These are phyloP conservation scores for Mortierella sp. DNA, from an alignment of 371 early-diverging fungal genomes.

Conservation along the genomic window DNA sequence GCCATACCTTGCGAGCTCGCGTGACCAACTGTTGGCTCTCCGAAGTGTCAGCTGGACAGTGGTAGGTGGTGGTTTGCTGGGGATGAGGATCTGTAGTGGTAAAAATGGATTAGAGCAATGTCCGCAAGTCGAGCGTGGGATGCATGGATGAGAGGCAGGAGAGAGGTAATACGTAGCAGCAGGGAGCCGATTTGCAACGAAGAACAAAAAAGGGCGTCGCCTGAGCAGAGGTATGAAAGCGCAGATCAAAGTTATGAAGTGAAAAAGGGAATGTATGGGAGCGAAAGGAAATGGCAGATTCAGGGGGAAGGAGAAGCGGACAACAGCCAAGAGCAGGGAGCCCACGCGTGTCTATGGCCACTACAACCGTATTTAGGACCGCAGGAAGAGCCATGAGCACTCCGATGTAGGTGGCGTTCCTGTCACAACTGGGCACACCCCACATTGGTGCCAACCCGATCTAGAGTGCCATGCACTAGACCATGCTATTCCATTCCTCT, in stretches of 20 bases:
- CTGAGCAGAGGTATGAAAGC: neutral
- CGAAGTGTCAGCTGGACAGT: too few species aligned
- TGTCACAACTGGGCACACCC: too few species aligned
- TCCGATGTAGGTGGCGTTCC: too few species aligned
- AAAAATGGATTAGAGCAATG: neutral
- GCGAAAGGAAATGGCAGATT: neutral
- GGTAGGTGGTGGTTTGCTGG: neutral
- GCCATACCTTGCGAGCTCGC: too few species aligned
- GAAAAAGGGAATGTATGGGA: slow-evolving; percentile 2
- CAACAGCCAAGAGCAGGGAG: neutral
- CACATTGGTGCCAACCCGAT: too few species aligned
- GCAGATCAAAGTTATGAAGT: neutral
- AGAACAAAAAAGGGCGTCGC: neutral
- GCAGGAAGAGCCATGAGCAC: too few species aligned
- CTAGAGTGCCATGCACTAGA: too few species aligned
- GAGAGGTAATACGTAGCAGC: neutral
- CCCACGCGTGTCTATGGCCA: neutral
- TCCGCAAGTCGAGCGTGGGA: neutral
- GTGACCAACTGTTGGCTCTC: too few species aligned
- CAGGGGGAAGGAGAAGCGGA: slow-evolving; percentile 7
- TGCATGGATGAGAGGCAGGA: slow-evolving; percentile 5
- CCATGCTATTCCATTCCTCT: too few species aligned
- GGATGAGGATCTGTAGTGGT: neutral
- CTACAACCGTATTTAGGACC: neutral
- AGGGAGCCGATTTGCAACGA: slow-evolving; percentile 18